Conservation (phyloP, 139 green algal genomes). For the Haematococcus sp. region DNA sequence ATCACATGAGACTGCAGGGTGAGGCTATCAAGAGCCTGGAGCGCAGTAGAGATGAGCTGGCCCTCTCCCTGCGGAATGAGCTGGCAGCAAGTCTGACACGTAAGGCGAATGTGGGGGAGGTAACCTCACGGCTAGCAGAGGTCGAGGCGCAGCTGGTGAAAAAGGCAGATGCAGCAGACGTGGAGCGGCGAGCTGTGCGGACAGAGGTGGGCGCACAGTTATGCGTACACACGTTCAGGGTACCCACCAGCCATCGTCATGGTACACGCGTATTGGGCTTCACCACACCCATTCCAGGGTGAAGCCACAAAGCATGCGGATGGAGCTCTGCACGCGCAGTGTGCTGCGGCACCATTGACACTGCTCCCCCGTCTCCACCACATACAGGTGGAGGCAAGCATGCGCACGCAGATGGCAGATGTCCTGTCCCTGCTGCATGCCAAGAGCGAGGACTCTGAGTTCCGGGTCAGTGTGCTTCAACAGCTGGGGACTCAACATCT, state of each 20-base stretch:
- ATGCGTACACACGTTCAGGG: no score
- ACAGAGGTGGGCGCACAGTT: background rate
- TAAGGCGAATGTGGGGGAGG: background rate
- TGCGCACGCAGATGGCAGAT: constrained; percentile 9
- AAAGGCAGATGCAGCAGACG: background rate
- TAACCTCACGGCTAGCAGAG: background rate
- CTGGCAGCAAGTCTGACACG: background rate
- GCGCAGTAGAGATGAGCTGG: background rate
- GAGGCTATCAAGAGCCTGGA: constrained; percentile 1
- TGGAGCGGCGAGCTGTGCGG: background rate
- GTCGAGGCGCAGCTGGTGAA: background rate
- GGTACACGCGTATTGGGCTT: no score
- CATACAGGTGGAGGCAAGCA: constrained; percentile 2
- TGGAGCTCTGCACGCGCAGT: background rate
- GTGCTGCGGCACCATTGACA: background rate
- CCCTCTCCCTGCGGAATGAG: background rate
- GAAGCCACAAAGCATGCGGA: background rate
- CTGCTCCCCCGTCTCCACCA: no score
- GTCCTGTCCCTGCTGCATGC: background rate
- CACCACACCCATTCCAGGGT: background rate
- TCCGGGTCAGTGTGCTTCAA: background rate
- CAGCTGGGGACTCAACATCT: background rate
- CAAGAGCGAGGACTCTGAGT: background rate
- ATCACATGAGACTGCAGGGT: background rate
- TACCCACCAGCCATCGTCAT: no score